These are phyloP conservation scores for Cercospora berteroae DNA, from an alignment of 2,329 filamentous ascomycete genomes.

Conservation along the genomic window DNA sequence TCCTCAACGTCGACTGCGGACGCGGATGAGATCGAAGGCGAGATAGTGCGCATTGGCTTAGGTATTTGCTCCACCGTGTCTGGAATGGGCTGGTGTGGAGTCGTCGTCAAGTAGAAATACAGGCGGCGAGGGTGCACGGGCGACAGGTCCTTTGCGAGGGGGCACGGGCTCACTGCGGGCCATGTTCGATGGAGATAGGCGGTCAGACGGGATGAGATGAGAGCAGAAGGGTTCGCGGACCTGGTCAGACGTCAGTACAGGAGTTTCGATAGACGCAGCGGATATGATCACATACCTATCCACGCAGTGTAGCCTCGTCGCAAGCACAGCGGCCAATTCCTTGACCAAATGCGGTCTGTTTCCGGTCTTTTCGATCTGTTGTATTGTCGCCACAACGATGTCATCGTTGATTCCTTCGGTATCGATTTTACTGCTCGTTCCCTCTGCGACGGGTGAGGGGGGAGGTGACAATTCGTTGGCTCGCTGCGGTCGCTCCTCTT, in stretches of 20 bases:
- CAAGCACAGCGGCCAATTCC: constrained; percentile 79
- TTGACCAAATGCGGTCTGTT: constrained; percentile 95
- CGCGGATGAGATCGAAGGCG: constrained; percentile 78
- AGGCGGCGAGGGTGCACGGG: constrained; percentile 89
- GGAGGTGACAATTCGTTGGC: constrained; percentile 72
- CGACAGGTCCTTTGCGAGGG: constrained; percentile 88
- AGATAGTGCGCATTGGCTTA: constrained; percentile 62
- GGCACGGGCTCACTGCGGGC: constrained; percentile 76
- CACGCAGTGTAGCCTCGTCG: constrained; percentile 73
- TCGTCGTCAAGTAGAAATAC: constrained; percentile 94
- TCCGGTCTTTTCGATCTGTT: constrained; percentile 82
- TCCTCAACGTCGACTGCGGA: constrained; percentile 71
- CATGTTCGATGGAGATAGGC: constrained; percentile 83
- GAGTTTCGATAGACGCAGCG: neutral
- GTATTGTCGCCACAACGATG: constrained; percentile 86
- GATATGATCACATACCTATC: constrained; percentile 71
- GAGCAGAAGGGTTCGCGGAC: constrained; percentile 90
- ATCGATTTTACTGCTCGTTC: constrained; percentile 60
- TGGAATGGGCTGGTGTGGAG: constrained; percentile 76
- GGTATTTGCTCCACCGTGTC: constrained; percentile 47
- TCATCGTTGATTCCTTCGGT: constrained; percentile 87
- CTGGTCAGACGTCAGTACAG: constrained; percentile 47
- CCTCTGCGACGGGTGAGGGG: constrained; percentile 63
- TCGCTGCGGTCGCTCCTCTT: constrained; percentile 50
- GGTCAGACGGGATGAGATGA: constrained; percentile 88